Conservation (phyloP, 2,329 filamentous ascomycete species). For the Helotiales sp. region DNA sequence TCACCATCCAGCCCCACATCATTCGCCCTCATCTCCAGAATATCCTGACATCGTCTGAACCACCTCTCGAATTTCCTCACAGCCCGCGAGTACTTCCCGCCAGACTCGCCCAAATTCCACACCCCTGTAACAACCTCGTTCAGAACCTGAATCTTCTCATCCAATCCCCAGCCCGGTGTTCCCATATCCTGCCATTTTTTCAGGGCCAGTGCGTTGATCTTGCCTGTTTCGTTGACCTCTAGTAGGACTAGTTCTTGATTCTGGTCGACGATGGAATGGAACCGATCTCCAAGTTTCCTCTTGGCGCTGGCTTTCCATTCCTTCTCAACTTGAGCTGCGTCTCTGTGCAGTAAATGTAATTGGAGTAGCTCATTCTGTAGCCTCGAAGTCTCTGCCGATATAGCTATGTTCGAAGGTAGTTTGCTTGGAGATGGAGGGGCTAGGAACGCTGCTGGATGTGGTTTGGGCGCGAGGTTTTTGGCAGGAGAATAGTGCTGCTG, state of each 20-base stretch:
- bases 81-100: constrained; percentile 60
- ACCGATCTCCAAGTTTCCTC: constrained; percentile 52
- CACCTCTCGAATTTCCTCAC: constrained; percentile 65
- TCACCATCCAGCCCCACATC: constrained; percentile 43
- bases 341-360: constrained; percentile 66
- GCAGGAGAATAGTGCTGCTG: constrained; percentile 72
- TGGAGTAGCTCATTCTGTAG: constrained; percentile 70
- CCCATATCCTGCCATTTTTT: constrained; percentile 51
- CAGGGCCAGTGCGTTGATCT: constrained; percentile 56
- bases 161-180: constrained; percentile 48
- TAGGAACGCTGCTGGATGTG: constrained; percentile 61
- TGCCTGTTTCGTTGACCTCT: constrained; percentile 55
- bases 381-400: constrained; percentile 61
- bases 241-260: constrained; percentile 49
- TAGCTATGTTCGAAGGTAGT: constrained; percentile 62
- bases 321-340: constrained; percentile 50
- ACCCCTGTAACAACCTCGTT: constrained; percentile 61
- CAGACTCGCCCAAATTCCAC: constrained; percentile 61
- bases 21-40: constrained; percentile 50
- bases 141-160: constrained; percentile 62
- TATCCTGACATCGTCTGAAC: constrained; percentile 54
- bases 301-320: constrained; percentile 64
- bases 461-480: constrained; percentile 65
- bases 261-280: constrained; percentile 44
- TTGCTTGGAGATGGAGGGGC: constrained; percentile 66